Base-by-base conservation (phyloP, 108 stramenopile genomes). In the Cyclostephanos invisitatus region DNA sequence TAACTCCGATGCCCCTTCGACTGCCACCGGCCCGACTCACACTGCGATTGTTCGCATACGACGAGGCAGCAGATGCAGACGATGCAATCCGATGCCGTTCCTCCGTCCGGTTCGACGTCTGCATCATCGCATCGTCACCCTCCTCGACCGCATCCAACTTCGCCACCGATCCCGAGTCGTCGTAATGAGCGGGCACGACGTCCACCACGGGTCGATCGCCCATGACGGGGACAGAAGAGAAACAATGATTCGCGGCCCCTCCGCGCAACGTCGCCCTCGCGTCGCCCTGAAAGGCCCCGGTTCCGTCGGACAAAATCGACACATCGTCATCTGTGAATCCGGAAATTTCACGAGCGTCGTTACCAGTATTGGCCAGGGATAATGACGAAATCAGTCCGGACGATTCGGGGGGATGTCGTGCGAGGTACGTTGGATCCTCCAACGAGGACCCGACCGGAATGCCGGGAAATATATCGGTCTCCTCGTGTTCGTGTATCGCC, bases 251-350 rank as follows among this genome's bases (percentile, higher is more conserved):
- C 18, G 57, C 40, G 56, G 28, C 12, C 40, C 18, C 12, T 25
- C 18, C 20, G 50, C 64, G 38, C 44, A 20, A 57, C 15, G 49
- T 15, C 6, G 50, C 62, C 27, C 48, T 28, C 21, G 7, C 49
- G 32, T 15, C 29, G 50, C 12, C 65, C 25, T 21, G 27, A 35
- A 61, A 42, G 32, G 53, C 53, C 0, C 70, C 70, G 3, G 60
- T 79, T 24, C 65, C 78, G 55, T 79, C 78, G 8, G 78, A 72
- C 12, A 79, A 25, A 7, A 72, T 47, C 0, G 78, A 80, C 5
- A 73, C 72, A 55, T 73, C 72, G 63, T 80, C 78, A 46, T 79
- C 78, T 5, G 50, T 18, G 32, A 36, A 24, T 17, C 68, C 76
- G 27, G 44, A 70, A 32, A 50, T 38, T 12, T 71, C 77, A 44